Evolutionary conservation across 164 flowering plant species (phyloP).

Genomic region (Umbellularia californica): DNA sequence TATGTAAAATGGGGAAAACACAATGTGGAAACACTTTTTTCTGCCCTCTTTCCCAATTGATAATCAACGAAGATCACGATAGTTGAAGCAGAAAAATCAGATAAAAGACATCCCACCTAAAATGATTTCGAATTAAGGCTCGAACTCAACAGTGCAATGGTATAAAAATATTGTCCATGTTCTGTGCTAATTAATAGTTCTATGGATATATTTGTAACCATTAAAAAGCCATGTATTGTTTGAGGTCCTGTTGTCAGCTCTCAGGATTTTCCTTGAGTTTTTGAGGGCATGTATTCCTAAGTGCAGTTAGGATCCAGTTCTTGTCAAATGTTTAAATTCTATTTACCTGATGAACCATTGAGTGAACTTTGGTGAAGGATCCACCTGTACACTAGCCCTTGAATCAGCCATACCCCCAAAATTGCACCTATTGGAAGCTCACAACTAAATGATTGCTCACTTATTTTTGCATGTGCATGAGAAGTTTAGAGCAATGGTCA

Average conservation of each 20-base stretch:
- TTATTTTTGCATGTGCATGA: background rate
- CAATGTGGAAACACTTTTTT: background rate
- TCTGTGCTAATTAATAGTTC: background rate
- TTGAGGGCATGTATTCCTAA: background rate
- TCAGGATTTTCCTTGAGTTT: background rate
- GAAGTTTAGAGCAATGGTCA: background rate
- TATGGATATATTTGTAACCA: background rate
- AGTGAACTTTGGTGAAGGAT: background rate
- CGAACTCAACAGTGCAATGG: background rate
- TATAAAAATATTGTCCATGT: background rate
- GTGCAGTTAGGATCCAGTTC: background rate
- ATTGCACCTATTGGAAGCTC: background rate
- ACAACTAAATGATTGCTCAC: background rate
- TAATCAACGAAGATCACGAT: background rate
- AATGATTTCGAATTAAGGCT: background rate
- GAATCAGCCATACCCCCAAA: background rate
- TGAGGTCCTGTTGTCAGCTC: background rate
- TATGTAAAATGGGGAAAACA: background rate
- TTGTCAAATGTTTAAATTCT: background rate
- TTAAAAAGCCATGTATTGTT: background rate
- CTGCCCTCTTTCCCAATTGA: background rate
- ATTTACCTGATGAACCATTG: background rate
- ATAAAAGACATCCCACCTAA: background rate
- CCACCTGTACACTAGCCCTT: background rate
- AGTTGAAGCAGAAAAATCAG: background rate